A percentile compares a stretch with the other conserved stretches of the same genome.
Evolutionary conservation across 495 filamentous ascomycete species (phyloP).

Genomic region (Ascobolus immersus): DNA sequence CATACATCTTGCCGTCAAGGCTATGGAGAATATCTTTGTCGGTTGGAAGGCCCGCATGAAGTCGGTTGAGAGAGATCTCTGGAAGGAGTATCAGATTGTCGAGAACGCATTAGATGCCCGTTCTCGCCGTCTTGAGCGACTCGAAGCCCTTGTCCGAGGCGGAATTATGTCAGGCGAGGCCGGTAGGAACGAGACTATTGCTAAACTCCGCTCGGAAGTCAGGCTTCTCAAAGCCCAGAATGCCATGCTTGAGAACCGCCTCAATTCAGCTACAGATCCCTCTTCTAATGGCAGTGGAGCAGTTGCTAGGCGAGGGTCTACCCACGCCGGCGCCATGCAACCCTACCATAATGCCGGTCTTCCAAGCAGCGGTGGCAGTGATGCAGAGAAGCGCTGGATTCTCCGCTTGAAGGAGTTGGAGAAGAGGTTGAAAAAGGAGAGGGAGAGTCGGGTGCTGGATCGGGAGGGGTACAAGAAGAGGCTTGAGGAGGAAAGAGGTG

Average conservation of each 20-base stretch:
- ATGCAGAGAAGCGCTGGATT: slow-evolving; percentile 51
- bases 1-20: slow-evolving; percentile 62
- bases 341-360: neutral
- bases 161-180: slow-evolving; percentile 22
- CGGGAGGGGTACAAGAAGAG: slow-evolving; percentile 57
- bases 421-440: slow-evolving; percentile 62
- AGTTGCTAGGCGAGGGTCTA: no score
- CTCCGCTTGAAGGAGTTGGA: slow-evolving; percentile 67
- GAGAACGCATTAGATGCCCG: slow-evolving; percentile 56
- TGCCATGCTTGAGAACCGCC: slow-evolving; percentile 36
- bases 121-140: slow-evolving; percentile 61
- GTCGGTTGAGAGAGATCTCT: slow-evolving; percentile 61
- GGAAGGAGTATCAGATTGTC: slow-evolving; percentile 68
- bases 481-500: slow-evolving; percentile 54
- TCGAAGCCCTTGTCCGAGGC: slow-evolving; percentile 47
- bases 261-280: no score
- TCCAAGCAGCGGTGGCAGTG: neutral
- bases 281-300: no score
- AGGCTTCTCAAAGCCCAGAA: slow-evolving; percentile 64
- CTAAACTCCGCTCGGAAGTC: slow-evolving; percentile 53
- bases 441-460: slow-evolving; percentile 68
- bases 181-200: slow-evolving; percentile 29
- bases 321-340: neutral
- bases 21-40: slow-evolving; percentile 55
- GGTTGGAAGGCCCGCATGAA: slow-evolving; percentile 59